phyloP scores from a whole-genome alignment of 805 yeast genomes.

The Diddensiella santjacobensis region DNA sequence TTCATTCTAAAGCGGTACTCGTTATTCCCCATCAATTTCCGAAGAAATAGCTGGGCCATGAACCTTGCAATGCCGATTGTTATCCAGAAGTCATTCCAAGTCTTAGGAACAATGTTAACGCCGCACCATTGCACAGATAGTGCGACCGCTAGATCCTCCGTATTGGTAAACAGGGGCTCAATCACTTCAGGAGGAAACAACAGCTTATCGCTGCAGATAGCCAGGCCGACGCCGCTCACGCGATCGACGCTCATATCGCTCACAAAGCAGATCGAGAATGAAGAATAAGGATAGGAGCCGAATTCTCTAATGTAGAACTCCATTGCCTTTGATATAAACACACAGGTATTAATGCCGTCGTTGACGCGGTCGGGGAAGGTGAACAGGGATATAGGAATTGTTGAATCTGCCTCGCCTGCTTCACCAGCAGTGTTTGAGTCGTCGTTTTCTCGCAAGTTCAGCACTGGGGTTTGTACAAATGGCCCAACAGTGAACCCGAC shows the following conservation, averaged over 20 bases:
- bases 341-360: slow-evolving; percentile 64
- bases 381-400: slow-evolving; percentile 59
- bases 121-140: slow-evolving; percentile 93
- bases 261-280: slow-evolving; percentile 74
- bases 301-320: slow-evolving; percentile 82
- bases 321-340: slow-evolving; percentile 71
- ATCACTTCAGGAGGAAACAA: slow-evolving; percentile 70
- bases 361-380: slow-evolving; percentile 56
- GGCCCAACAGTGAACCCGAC: slow-evolving; percentile 94
- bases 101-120: slow-evolving; percentile 77
- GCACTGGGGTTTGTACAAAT: slow-evolving; percentile 59
- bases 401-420: slow-evolving; percentile 35
- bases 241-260: slow-evolving; percentile 48
- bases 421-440: slow-evolving; percentile 30
- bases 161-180: slow-evolving; percentile 70
- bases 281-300: slow-evolving; percentile 88
- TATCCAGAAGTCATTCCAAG: slow-evolving; percentile 82
- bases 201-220: slow-evolving; percentile 55
- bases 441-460: slow-evolving; percentile 40
- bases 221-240: slow-evolving; percentile 70
- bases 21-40: slow-evolving; percentile 74
- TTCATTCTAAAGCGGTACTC: slow-evolving; percentile 73
- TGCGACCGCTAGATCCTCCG: slow-evolving; percentile 64
- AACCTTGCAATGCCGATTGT: slow-evolving; percentile 78
- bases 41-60: slow-evolving; percentile 73